Percentiles rank a stretch among this genome's conserved stretches.
These are phyloP conservation scores for Saksenaea vasiformis DNA, from an alignment of 371 early-diverging fungal species.

Conservation along the genomic window DNA sequence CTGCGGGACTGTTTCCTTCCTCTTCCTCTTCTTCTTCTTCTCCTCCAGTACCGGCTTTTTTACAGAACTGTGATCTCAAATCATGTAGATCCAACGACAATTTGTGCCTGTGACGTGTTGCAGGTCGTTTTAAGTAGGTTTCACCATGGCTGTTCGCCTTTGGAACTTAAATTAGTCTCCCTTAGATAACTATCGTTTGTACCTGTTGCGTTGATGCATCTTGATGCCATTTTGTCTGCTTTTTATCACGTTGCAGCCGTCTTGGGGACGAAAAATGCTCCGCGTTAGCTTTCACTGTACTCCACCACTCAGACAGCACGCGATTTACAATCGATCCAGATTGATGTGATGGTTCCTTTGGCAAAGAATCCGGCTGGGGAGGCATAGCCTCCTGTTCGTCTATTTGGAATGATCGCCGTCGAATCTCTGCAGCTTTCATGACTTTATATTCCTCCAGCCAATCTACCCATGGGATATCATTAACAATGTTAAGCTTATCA, in stretches of 20 bases:
- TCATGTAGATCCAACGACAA: constrained; percentile 5
- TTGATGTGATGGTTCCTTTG: neutral
- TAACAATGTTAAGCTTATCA: constrained; percentile 15
- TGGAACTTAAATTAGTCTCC: neutral
- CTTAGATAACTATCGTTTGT: neutral
- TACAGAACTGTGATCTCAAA: neutral
- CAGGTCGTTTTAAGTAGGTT: neutral
- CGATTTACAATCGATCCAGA: constrained; percentile 7
- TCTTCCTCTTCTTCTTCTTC: neutral
- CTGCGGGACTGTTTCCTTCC: neutral
- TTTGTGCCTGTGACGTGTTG: constrained; percentile 2
- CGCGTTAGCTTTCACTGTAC: constrained; percentile 20
- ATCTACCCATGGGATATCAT: constrained; percentile 49
- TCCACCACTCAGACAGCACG: constrained; percentile 23
- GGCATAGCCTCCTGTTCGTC: neutral
- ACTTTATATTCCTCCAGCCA: constrained; percentile 51
- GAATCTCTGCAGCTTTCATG: constrained; percentile 20
- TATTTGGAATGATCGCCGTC: constrained; percentile 14
- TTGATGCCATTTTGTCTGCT: neutral
- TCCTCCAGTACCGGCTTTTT: neutral
- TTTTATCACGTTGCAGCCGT: constrained; percentile 2
- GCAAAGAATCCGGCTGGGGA: neutral
- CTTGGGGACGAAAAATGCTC: constrained; percentile 14
- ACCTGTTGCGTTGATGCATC: neutral
- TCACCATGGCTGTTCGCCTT: neutral